These are phyloP conservation scores for Agarophyton chilense DNA, from an alignment of 23 red algal genomes.

Conservation along the genomic window DNA sequence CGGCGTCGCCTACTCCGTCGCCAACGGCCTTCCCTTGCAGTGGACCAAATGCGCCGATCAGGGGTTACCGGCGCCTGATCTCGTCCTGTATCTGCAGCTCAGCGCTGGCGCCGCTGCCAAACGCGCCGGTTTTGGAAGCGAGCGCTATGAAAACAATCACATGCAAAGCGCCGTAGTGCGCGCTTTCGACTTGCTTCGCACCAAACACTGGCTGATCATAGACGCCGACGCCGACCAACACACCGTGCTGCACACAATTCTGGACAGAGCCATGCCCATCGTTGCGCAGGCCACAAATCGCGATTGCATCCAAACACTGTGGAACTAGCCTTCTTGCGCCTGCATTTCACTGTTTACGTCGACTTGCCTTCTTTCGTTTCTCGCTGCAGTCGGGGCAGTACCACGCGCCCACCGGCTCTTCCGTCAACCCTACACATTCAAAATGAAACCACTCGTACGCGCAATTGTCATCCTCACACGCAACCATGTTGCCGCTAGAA, in stretches of 20 bases:
- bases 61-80: constrained; percentile 82
- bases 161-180: constrained; percentile 66
- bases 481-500: constrained; percentile 93
- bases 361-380: not conserved
- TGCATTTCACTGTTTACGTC: not conserved
- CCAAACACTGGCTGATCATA: constrained; percentile 45
- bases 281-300: not conserved
- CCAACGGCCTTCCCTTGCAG: constrained; percentile 55
- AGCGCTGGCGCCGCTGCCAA: constrained; percentile 11
- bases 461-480: constrained; percentile 93
- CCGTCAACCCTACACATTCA: constrained; percentile 88
- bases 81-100: constrained; percentile 76
- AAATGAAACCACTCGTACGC: constrained; percentile 98
- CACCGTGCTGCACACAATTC: constrained; percentile 28
- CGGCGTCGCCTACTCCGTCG: constrained; percentile 86
- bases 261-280: constrained; percentile 37
- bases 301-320: not conserved
- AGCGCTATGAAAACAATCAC: constrained; percentile 78
- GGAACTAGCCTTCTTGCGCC: not conserved
- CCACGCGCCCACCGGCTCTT: constrained; percentile 82
- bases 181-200: constrained; percentile 43
- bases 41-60: constrained; percentile 81
- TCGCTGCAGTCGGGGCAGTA: constrained; percentile 82
- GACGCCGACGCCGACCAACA: constrained; percentile 40
- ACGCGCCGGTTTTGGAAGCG: constrained; percentile 69